These are phyloP conservation scores for Speleostelium caveatum DNA, from an alignment of 78 protist species.

Conservation along the genomic window DNA sequence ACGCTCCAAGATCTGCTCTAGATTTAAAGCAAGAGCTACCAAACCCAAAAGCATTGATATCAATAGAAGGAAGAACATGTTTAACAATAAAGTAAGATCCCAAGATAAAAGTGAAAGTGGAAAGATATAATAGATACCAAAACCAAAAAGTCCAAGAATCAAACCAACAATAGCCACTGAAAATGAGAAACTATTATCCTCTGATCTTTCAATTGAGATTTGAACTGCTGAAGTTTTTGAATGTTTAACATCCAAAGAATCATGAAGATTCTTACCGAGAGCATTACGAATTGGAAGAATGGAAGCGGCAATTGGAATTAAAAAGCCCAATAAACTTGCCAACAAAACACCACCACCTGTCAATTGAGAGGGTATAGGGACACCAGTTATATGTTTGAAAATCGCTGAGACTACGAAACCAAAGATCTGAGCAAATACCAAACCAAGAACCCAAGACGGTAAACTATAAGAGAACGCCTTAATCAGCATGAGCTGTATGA, in stretches of 20 bases:
- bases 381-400: conserved; percentile 43
- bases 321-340: conserved; percentile 85
- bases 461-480: conserved; percentile 89
- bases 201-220: conserved; percentile 84
- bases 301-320: conserved; percentile 86
- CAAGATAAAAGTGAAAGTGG: conserved; percentile 89
- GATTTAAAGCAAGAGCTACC: conserved; percentile 82
- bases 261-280: conserved; percentile 77
- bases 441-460: conserved; percentile 93
- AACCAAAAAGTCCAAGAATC: conserved; percentile 76
- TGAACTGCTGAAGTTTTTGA: conserved; percentile 85
- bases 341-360: conserved; percentile 34
- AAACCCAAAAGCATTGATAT: conserved; percentile 91
- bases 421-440: conserved; percentile 70
- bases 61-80: conserved; percentile 92
- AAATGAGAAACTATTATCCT: conserved; percentile 30
- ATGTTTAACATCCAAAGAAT: conserved; percentile 86
- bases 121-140: conserved; percentile 91
- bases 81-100: conserved; percentile 86
- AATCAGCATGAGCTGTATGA: conserved; percentile 82
- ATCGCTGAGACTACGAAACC: conserved; percentile 27
- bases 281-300: conserved; percentile 92
- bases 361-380: conserved; percentile 60
- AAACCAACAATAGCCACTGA: conserved; percentile 83
- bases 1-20: conserved; percentile 82